Base-by-base conservation (phyloP, 495 filamentous ascomycete genomes). In the Aspergillus ostianus region DNA sequence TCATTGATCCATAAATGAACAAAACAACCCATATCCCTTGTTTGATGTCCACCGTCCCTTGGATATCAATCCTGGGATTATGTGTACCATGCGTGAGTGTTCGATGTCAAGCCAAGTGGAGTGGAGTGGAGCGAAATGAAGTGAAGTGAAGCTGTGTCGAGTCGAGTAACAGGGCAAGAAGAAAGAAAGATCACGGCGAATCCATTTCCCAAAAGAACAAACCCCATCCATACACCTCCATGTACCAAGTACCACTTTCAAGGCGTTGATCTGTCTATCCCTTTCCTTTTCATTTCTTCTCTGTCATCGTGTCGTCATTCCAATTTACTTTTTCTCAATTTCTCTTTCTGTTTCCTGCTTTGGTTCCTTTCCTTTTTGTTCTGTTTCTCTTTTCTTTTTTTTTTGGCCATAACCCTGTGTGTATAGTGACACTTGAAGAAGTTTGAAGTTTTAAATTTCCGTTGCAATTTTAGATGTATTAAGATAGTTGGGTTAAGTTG, bases 381-480 rank as follows among this genome's bases (percentile, higher is more conserved):
- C 23, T 26, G 23, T 26, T 26, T 26, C 30, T 46, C 13, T 53
- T 15, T 55, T 47, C 30, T 46, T 18, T 53, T 15, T 55, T 47
- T 46, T 46, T 51, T 19, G 32, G 32, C 15, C 45, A 51, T 52
- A 51, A 53, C 30, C 60, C 62, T 26, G 18, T 49, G 61, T 71
- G 68, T 71, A 71, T 68, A 71, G 68, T 65, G 66, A 65, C 63
- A 64, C 45, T 61, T 12, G 30, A 32, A 32, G 36, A 32, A 32
- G 29, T 32, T 41, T 13, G 41, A 63, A 26, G 2, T 26, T 26
- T 26, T 55, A n/a, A 50, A 10, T 12, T 51, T 23, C 53, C 58
- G 18, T 47, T 56, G 51, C 47, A 49, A 49, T 49, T 26, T 26
- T 4, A 26, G 47, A 49, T 49, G 47, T 20, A 17, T 12, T 49